These are phyloP conservation scores for Aspergillus saccharolyticus DNA, from an alignment of 495 filamentous ascomycete genomes.

Conservation along the genomic window DNA sequence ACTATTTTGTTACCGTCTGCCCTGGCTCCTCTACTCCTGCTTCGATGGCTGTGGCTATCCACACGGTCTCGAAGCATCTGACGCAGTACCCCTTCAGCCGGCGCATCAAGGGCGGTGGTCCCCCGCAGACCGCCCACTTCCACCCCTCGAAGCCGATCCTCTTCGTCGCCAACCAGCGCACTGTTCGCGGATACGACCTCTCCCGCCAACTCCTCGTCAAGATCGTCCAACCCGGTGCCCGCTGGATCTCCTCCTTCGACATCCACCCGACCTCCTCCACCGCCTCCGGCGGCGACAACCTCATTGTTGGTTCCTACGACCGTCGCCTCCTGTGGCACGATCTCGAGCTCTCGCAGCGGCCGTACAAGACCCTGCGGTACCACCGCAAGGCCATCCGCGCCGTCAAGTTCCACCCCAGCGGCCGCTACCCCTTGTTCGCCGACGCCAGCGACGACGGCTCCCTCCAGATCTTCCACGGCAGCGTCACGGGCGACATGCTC, in stretches of 20 bases:
- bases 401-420: constrained; percentile 78
- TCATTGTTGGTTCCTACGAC: constrained; percentile 92
- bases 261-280: constrained; percentile 67
- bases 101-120: constrained; percentile 68
- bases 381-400: constrained; percentile 84
- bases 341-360: constrained; percentile 80
- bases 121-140: constrained; percentile 87
- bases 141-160: constrained; percentile 89
- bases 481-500: constrained; percentile 87
- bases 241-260: constrained; percentile 92
- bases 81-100: constrained; percentile 88
- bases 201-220: constrained; percentile 83
- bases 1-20: constrained; percentile 91
- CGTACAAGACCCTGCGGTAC: constrained; percentile 94
- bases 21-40: constrained; percentile 63
- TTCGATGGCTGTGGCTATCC: constrained; percentile 76
- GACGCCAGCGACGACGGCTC: constrained; percentile 92
- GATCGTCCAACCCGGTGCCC: constrained; percentile 83
- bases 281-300: constrained; percentile 71
- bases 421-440: constrained; percentile 77
- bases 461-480: constrained; percentile 93
- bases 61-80: constrained; percentile 89
- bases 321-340: constrained; percentile 95
- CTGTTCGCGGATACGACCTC: constrained; percentile 88
- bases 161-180: constrained; percentile 91